phyloP scores from a whole-genome alignment of 2,329 filamentous ascomycete genomes.

The Mycocentrospora acerina region DNA sequence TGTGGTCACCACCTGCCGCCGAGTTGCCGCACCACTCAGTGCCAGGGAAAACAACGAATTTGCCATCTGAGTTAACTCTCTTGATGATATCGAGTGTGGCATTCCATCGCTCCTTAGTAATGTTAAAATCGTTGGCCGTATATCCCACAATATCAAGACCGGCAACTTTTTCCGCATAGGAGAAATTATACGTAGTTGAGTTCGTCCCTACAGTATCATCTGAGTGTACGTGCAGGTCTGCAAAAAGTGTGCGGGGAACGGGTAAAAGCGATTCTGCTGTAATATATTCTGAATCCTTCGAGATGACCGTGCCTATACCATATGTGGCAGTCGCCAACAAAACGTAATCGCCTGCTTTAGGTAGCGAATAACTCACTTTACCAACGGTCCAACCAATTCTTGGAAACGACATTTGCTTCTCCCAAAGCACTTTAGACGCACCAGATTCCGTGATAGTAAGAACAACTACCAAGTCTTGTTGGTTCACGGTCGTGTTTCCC shows the following conservation, averaged over 20 bases:
- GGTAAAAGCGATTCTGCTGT: slow-evolving; percentile 12
- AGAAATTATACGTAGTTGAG: slow-evolving; percentile 41
- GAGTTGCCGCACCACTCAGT: slow-evolving; percentile 44
- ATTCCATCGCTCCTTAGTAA: slow-evolving; percentile 38
- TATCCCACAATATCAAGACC: slow-evolving; percentile 43
- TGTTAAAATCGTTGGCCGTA: slow-evolving; percentile 45
- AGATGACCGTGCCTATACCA: not conserved
- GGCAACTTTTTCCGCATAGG: slow-evolving; percentile 39
- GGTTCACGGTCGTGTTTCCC: no score
- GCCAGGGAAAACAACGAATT: slow-evolving; percentile 37
- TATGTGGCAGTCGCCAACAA: no score
- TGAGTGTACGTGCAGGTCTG: slow-evolving; percentile 42
- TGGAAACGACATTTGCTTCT: no score
- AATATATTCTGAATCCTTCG: slow-evolving; percentile 10
- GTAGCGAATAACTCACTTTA: no score
- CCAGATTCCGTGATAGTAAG: no score
- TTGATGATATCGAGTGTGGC: slow-evolving; percentile 20
- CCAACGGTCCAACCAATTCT: no score
- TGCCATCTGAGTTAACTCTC: slow-evolving; percentile 21
- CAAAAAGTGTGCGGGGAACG: slow-evolving; percentile 32
- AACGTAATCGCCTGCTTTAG: no score
- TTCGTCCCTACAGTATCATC: slow-evolving; percentile 45
- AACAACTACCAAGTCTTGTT: no score
- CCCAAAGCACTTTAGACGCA: no score
- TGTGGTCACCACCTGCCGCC: slow-evolving; percentile 33